Base-by-base conservation (phyloP, 495 filamentous ascomycete genomes). In the Lasiosphaeria ovina region DNA sequence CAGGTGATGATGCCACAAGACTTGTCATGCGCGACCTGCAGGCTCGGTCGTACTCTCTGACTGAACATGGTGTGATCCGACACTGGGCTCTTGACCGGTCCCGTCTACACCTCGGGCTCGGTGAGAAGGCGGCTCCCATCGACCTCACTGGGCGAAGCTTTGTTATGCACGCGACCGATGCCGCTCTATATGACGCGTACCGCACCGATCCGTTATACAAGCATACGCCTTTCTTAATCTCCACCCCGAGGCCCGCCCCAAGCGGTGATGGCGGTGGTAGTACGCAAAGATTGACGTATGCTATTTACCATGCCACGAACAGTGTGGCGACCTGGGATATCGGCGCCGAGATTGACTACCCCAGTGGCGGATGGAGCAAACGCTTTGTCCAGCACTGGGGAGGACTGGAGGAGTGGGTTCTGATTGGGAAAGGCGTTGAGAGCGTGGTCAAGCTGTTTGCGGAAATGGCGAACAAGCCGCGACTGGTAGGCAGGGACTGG, bases 181-280 rank as follows among this genome's bases (percentile, higher is more conserved):
- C 79, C 52, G 89, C 88, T 60, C 84, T 85, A 17, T 90, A 90
- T 70, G 86, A 90, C 64, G 80, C 83, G 32, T 85, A 88, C 68
- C 81, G 83, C 17, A 85, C 85, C 48, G 87, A 90, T 68, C 87
- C 87, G 12, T 75, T 90, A 51, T 90, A 90, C 76, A 90, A 90
- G 70, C 83, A 89, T 60, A 85, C 88, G 44, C 87, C 87, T 0
- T 77, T 90, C 0, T 70, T 90, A 32, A 85, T 90, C 70, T 59
- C 57, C 10, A 53, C 57, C 5, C 50, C 57, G 1, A 85, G 86
- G 58, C 83, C 81, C 5, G 83, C 79, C 1, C 76, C 82, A 0
- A 66, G 80, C 8, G 86, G 85, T 6, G 85, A 83, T 35, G 80
- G 38, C 8, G 7, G 38, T 8, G 38, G 3, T 7, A 7, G 38